Evolutionary conservation across 2,329 filamentous ascomycete species (phyloP), one percentile per base, ranked within the genome.

Genomic region (Cordyceps pruinosa): DNA sequence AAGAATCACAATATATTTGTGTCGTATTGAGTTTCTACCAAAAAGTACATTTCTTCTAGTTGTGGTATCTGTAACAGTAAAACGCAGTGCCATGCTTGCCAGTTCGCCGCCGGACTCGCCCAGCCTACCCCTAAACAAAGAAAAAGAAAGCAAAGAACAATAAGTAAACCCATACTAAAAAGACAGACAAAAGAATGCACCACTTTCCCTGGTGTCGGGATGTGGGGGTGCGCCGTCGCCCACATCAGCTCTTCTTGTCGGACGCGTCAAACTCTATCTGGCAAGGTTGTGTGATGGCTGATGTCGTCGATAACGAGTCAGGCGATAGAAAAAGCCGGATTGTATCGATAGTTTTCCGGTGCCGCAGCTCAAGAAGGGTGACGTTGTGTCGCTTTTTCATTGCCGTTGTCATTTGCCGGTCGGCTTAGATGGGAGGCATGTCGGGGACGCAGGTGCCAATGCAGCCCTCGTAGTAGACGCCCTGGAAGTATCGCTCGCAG

Each of bases 381-480:
- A 45, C 35, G n/a, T 54, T n/a, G 3, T 34, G 13, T 25, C 26
- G 5, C 26, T 3, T 32, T 19, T n/a, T 46, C 17, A 19, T 37
- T 17, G 17, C 8, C 13, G 30, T 25, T n/a, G 7, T 32, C n/a
- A 12, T 19, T 23, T 23, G 23, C 12, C n/a, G 21, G 19, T 10
- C 25, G 30, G 7, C 10, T 30, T 15, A 47, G 19, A 46, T 35
- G 23, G 39, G 6, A 23, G 47, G 30, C 44, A 28, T 32, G 44
- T 58, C 49, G 8, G 56, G 56, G 21, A 58, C 56, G 35, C 56
- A 58, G 32, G 49, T 23, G 49, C 56, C 56, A 21, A 52, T 53
- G 34, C 56, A 58, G 25, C 48, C 48, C 35, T 58, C 56, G n/a
- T 58, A 58, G 56, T 47, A 48, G 32, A 58, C 42, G 25, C 56